Evolutionary conservation across 257 asterid species (phyloP), one percentile per base, ranked within the genome.

Genomic region (Jacaranda mimosifolia): DNA sequence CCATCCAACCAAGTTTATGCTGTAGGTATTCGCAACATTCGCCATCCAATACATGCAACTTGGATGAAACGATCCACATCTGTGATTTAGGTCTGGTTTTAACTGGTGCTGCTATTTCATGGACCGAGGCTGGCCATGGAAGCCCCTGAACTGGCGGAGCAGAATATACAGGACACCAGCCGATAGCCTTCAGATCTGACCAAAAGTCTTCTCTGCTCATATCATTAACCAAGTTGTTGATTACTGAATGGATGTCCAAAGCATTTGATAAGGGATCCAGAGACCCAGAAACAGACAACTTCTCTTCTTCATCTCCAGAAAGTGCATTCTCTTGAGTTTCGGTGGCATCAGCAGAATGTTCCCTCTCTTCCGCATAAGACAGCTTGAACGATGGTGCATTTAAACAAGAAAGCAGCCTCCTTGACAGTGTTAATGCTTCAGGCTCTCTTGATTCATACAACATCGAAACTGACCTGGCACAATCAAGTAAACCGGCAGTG

Each of bases 131-230:
- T 77, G 86, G 81, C 98, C 98, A 94, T 32, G 99, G 98, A 85
- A 92, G 86, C 75, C 89, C 94, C 60, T 67, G 49, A 58, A 91
- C 68, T 68, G 96, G 97, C 6, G 98, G 92, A 72, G 88, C 91
- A 65, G 85, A 75, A 82, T 79, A 87, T 42, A 94, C 93, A 36
- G 96, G 99, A 89, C 99, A 94, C 99, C 99, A 94, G 80, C 83
- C 83, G 80, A 94, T 88, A 71, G 85, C 69, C 82, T 77, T 85
- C 71, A 94, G 76, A 70, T 82, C 87, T 35, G 86, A 86, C 99
- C 98, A 94, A 82, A 94, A 92, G 40, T 82, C 85, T 72, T 89
- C 95, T 77, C 75, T 65, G 56, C 86, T 82, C 81, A 81, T 81
- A 88, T 87, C 97, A 73, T 83, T 88, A 72, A 87, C 83, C 84